A percentile compares a stretch with the other conserved stretches of the same genome.
phyloP scores from a whole-genome alignment of 2,329 filamentous ascomycete genomes.

The Myriosclerotinia scirpicola region DNA sequence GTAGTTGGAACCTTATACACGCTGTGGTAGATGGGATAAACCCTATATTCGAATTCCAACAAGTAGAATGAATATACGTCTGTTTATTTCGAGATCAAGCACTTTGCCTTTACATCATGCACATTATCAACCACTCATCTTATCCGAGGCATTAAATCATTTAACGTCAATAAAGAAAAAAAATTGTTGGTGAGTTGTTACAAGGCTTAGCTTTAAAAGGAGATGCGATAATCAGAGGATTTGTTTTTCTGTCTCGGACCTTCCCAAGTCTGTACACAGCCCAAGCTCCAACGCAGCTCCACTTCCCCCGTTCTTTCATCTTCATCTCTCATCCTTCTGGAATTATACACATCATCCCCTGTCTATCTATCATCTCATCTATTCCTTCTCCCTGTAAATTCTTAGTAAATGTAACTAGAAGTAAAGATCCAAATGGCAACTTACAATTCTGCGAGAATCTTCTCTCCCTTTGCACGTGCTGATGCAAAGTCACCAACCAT shows the following conservation, averaged over 20 bases:
- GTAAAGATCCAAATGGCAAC: not conserved
- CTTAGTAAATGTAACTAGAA: not conserved
- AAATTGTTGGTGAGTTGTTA: constrained; percentile 24
- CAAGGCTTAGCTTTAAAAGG: constrained; percentile 27
- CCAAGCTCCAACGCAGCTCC: constrained; percentile 27
- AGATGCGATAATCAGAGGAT: constrained; percentile 33
- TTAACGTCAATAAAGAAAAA: constrained; percentile 23
- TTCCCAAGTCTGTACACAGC: constrained; percentile 35
- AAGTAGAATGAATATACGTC: no score
- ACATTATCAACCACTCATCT: not conserved
- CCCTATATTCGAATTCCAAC: no score
- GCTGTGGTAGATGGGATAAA: no score
- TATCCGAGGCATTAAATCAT: constrained; percentile 9
- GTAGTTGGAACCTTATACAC: no score
- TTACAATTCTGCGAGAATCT: constrained; percentile 90
- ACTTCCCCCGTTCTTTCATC: constrained; percentile 27
- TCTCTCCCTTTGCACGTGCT: constrained; percentile 95
- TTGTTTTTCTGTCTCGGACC: constrained; percentile 24
- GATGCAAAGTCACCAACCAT: constrained; percentile 89
- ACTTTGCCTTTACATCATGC: not conserved
- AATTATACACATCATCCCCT: constrained; percentile 30
- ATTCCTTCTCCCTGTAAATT: constrained; percentile 28
- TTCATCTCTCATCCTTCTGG: constrained; percentile 32
- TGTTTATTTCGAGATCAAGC: no score
- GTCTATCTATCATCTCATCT: constrained; percentile 23